Percentiles rank a stretch among this genome's conserved stretches.
phyloP scores from a whole-genome alignment of 176 grass and related monocot species.

The Echinochloa phyllopogon region DNA sequence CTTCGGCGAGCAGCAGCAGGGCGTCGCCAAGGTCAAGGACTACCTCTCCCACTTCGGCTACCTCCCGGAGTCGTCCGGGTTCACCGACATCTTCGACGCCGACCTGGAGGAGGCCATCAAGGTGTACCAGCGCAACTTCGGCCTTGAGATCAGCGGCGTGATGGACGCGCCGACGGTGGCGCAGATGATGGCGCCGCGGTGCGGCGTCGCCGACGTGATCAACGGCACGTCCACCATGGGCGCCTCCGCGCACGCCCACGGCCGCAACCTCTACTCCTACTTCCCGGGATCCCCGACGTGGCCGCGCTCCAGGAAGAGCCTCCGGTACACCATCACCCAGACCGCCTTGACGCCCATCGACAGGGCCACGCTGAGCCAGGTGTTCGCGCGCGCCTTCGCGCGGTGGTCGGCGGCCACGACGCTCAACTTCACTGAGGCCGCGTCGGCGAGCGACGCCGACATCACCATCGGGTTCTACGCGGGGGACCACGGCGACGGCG shows the following conservation, averaged over 20 bases:
- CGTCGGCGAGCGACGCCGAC: conserved; percentile 50
- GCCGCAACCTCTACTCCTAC: conserved; percentile 81
- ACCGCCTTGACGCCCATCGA: conserved; percentile 66
- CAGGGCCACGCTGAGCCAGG: conserved; percentile 34
- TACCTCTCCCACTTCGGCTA: conserved; percentile 84
- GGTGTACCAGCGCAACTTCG: conserved; percentile 76
- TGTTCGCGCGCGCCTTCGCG: conserved; percentile 80
- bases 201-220: conserved; percentile 83
- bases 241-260: conserved; percentile 1
- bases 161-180: conserved; percentile 64
- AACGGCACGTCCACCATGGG: conserved; percentile 70
- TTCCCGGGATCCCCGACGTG: conserved; percentile 69
- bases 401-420: conserved; percentile 69
- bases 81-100: conserved; percentile 72
- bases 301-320: conserved; percentile 56
- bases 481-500: conserved; percentile 78
- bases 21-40: conserved; percentile 66
- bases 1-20: conserved; percentile 59
- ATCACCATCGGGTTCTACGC: conserved; percentile 78
- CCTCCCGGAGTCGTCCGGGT: conserved; percentile 52
- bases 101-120: conserved; percentile 61
- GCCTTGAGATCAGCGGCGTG: conserved; percentile 58
- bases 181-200: conserved; percentile 77
- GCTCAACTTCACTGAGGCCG: conserved; percentile 76
- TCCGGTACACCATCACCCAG: conserved; percentile 59